Evolutionary conservation across 345 rosid genomes (phyloP).

Genomic region (Angophora floribunda): DNA sequence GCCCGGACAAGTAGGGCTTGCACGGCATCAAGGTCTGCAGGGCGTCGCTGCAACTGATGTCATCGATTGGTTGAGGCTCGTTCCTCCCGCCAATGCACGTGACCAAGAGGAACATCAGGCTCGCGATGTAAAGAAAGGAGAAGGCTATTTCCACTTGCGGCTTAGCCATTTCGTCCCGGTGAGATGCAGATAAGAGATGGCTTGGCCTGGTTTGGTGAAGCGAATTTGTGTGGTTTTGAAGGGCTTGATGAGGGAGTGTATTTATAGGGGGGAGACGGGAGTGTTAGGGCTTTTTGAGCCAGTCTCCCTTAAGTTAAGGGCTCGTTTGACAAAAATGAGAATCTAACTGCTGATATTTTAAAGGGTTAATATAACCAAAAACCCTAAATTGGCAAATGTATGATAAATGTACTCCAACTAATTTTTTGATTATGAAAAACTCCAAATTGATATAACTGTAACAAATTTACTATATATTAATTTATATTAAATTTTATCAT

Average conservation of each 20-base stretch:
- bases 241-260: neutral
- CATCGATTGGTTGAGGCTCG: neutral
- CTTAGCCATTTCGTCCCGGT: neutral
- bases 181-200: neutral
- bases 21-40: neutral
- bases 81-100: neutral
- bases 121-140: neutral
- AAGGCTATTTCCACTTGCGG: neutral
- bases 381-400: neutral
- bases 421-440: too few relatives aligned
- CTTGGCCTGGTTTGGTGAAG: neutral
- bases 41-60: neutral
- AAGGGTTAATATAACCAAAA: neutral
- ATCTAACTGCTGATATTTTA: too few relatives aligned
- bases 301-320: too few relatives aligned
- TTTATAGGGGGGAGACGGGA: neutral
- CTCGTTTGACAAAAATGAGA: too few relatives aligned
- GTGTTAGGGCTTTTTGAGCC: neutral
- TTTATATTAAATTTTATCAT: too few relatives aligned
- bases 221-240: neutral
- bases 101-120: neutral
- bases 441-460: too few relatives aligned
- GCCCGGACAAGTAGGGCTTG: neutral
- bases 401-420: too few relatives aligned
- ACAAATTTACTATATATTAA: too few relatives aligned